A percentile compares a stretch with the other conserved stretches of the same genome.
Conservation (phyloP, 176 grass and related monocot species). For the Lolium multiflorum region DNA sequence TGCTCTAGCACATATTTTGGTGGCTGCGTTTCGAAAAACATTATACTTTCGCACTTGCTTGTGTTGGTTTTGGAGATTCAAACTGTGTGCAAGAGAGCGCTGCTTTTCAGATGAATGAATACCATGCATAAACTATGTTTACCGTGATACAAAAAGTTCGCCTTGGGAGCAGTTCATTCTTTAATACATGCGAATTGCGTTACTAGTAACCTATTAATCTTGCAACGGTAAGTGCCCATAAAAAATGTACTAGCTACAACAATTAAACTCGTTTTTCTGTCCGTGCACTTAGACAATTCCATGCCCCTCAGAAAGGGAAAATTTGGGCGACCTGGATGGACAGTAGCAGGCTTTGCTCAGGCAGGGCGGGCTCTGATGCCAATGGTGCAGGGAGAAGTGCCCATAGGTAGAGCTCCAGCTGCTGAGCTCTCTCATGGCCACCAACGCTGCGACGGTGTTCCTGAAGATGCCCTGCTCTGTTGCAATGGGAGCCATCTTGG, state of each 20-base stretch:
- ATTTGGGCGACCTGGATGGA: constrained; percentile 51
- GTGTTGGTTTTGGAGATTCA: neutral
- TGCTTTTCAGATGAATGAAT: neutral
- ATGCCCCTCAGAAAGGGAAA: constrained; percentile 35
- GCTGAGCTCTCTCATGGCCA: constrained; percentile 69
- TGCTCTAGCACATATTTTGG: constrained; percentile 35
- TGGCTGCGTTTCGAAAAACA: neutral
- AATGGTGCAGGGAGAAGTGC: constrained; percentile 70
- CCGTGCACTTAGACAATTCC: neutral
- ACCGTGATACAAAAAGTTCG: neutral
- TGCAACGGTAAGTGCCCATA: too few species aligned
- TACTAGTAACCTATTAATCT: too few species aligned
- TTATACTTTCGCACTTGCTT: neutral
- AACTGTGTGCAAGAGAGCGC: neutral
- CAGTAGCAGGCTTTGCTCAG: constrained; percentile 49
- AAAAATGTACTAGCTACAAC: neutral
- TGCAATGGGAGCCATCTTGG: neutral
- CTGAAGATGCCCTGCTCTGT: constrained; percentile 62
- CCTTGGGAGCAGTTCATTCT: neutral
- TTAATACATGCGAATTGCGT: neutral
- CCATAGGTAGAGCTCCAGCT: constrained; percentile 73
- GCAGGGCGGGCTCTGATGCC: neutral
- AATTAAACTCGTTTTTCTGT: neutral
- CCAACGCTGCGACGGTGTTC: constrained; percentile 65
- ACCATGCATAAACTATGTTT: neutral